A percentile compares a stretch with the other conserved stretches of the same genome.
These are phyloP conservation scores for Colletotrichum musae DNA, from an alignment of 2,329 filamentous ascomycete genomes.

Conservation along the genomic window DNA sequence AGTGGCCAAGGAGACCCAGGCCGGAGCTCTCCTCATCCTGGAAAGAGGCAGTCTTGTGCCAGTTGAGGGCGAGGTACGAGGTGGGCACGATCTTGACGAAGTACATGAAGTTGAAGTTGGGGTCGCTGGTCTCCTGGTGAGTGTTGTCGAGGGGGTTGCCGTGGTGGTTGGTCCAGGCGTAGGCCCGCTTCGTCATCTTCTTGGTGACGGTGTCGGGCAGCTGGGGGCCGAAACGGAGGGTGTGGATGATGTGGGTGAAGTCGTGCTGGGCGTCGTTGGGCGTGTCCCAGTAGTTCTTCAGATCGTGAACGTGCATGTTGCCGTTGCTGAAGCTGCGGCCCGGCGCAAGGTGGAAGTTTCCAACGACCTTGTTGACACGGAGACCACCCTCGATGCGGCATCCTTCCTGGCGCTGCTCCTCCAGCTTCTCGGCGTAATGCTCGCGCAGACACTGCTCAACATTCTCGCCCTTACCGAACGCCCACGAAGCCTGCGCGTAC, in stretches of 20 bases:
- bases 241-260: conserved; percentile 90
- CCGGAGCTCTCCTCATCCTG: conserved; percentile 68
- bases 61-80: conserved; percentile 92
- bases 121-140: conserved; percentile 82
- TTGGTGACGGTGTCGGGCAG: conserved; percentile 79
- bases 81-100: conserved; percentile 99
- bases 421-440: conserved; percentile 91
- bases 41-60: conserved; percentile 73
- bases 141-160: conserved; percentile 90
- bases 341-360: conserved; percentile 98
- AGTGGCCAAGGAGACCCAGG: conserved; percentile 78
- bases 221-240: conserved; percentile 92
- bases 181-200: conserved; percentile 67
- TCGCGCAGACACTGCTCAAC: conserved; percentile 97
- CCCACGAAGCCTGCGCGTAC: conserved; percentile 91
- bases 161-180: conserved; percentile 89
- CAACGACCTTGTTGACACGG: conserved; percentile 97
- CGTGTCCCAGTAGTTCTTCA: conserved; percentile 93
- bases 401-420: conserved; percentile 90
- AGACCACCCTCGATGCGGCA: conserved; percentile 94
- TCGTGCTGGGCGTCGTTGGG: conserved; percentile 80
- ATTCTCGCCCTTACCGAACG: conserved; percentile 90
- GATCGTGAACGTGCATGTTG: conserved; percentile 97
- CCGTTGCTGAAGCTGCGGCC: conserved; percentile 96
- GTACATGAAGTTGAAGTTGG: conserved; percentile 98